Conservation (phyloP, 768 basidiomycete species). For the Boletus rubropictus region DNA sequence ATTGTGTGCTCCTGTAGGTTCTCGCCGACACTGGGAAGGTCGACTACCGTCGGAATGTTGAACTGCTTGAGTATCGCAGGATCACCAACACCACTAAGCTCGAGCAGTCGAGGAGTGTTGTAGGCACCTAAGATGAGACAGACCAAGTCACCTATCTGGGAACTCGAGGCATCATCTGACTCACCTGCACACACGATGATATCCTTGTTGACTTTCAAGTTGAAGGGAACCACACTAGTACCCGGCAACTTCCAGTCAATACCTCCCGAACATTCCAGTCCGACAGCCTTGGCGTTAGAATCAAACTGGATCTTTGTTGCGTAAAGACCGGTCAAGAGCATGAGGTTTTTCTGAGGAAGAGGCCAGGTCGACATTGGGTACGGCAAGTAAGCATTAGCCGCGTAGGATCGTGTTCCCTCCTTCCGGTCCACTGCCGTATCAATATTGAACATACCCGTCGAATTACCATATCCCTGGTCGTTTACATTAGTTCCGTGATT, state of each 20-base stretch:
- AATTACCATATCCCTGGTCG: constrained; percentile 8
- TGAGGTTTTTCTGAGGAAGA: constrained; percentile 4
- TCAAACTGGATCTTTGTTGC: constrained; percentile 13
- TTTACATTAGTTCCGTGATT: background rate
- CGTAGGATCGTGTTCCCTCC: constrained; percentile 14
- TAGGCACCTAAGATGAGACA: constrained; percentile 4
- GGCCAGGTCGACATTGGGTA: constrained; percentile 6
- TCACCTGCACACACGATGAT: constrained; percentile 6
- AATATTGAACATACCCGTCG: constrained; percentile 17
- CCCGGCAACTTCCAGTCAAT: constrained; percentile 7
- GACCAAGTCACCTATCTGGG: background rate
- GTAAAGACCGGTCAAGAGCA: constrained; percentile 6
- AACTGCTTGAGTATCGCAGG: constrained; percentile 11
- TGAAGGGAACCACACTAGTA: background rate
- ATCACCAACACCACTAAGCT: constrained; percentile 17
- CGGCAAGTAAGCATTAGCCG: constrained; percentile 14
- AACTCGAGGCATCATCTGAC: background rate
- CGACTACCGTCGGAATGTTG: constrained; percentile 3
- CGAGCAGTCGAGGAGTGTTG: constrained; percentile 18
- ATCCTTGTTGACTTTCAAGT: constrained; percentile 5
- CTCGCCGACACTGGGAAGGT: constrained; percentile 17
- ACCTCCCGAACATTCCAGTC: constrained; percentile 10
- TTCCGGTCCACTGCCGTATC: constrained; percentile 14
- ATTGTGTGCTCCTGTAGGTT: constrained; percentile 17
- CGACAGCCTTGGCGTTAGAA: constrained; percentile 3